A percentile compares a stretch with the other conserved stretches of the same genome.
phyloP scores from a whole-genome alignment of 1,284 basidiomycete species.

The Puccinia brachypodii region DNA sequence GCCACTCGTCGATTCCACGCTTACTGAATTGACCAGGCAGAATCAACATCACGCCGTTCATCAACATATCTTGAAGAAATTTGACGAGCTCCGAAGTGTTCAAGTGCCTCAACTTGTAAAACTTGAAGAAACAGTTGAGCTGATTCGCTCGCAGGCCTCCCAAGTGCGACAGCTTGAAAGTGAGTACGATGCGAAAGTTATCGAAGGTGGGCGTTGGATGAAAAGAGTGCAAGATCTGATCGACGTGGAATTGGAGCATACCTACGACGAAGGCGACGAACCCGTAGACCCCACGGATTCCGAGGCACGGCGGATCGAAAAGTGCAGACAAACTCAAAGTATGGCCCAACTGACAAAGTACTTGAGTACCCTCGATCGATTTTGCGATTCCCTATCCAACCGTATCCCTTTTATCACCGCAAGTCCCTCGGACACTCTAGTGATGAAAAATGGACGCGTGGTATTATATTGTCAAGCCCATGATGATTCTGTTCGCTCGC shows the following conservation, averaged over 20 bases:
- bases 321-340: neutral
- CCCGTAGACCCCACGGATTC: neutral
- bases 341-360: conserved; percentile 19
- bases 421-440: neutral
- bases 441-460: conserved; percentile 20
- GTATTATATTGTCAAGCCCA: conserved; percentile 2
- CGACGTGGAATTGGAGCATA: conserved; percentile 25
- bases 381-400: conserved; percentile 12
- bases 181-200: conserved; percentile 23
- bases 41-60: conserved; percentile 14
- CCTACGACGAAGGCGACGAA: conserved; percentile 29
- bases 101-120: conserved; percentile 13
- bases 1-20: conserved; percentile 10
- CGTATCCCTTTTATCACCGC: conserved; percentile 27
- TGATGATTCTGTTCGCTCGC: neutral
- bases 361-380: conserved; percentile 15
- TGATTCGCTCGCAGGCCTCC: conserved; percentile 17
- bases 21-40: neutral
- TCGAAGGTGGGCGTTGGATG: conserved; percentile 43
- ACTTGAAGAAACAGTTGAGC: conserved; percentile 9
- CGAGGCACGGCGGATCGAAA: neutral
- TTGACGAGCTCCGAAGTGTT: neutral
- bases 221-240: conserved; percentile 45
- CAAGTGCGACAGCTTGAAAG: conserved; percentile 25
- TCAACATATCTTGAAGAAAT: neutral